phyloP scores from a whole-genome alignment of 2,329 filamentous ascomycete species.

The Penicillium hordei region DNA sequence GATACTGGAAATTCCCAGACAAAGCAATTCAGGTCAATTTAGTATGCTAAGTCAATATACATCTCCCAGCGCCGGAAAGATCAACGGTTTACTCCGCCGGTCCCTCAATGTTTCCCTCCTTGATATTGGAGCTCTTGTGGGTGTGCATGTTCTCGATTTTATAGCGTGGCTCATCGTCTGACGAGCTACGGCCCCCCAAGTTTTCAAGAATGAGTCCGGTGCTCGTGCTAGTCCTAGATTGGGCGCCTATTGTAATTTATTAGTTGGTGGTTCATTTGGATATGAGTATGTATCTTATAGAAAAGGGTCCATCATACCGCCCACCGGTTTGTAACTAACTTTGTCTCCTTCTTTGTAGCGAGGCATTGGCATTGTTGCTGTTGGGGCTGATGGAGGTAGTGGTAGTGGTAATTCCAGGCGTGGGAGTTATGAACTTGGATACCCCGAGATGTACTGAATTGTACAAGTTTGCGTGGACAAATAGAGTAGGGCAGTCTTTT shows the following conservation, averaged over 20 bases:
- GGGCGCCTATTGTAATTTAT: constrained; percentile 31
- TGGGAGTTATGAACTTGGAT: background rate
- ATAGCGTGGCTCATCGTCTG: constrained; percentile 38
- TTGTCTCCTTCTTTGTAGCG: constrained; percentile 35
- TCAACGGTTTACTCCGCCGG: constrained; percentile 20
- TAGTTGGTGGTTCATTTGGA: background rate
- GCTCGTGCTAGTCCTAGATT: constrained; percentile 41
- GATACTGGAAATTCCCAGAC: background rate
- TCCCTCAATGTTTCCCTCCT: constrained; percentile 33
- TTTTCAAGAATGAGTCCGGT: constrained; percentile 39
- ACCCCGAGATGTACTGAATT: background rate
- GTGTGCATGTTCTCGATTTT: constrained; percentile 31
- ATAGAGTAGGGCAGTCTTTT: background rate
- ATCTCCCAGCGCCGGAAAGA: background rate
- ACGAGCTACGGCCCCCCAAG: constrained; percentile 37
- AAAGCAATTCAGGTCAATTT: constrained; percentile 1
- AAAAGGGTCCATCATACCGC: constrained; percentile 30
- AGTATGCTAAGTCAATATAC: background rate
- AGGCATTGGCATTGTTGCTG: constrained; percentile 29
- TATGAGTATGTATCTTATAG: background rate
- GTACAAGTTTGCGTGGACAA: background rate
- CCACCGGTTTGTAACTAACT: constrained; percentile 46
- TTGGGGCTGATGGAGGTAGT: background rate
- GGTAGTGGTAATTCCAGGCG: background rate
- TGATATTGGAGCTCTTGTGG: constrained; percentile 25